phyloP scores from a whole-genome alignment of 306 rosid species.

The Begonia peltatifolia region DNA sequence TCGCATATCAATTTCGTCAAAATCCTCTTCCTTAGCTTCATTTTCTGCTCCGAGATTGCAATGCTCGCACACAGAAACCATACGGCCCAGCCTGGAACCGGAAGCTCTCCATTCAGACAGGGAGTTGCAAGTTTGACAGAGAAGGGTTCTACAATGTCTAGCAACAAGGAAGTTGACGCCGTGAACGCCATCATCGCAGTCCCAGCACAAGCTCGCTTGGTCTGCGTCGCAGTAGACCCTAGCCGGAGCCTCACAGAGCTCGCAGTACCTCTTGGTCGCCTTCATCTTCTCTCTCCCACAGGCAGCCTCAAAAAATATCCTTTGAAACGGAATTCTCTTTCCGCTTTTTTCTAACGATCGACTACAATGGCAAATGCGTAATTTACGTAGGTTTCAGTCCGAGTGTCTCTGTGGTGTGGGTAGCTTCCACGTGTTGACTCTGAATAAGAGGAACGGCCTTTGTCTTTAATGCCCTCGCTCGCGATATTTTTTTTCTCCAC shows the following conservation, averaged over 20 bases:
- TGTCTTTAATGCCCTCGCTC: neutral
- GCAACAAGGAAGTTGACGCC: conserved; percentile 55
- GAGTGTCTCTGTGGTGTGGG: neutral
- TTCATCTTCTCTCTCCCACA: conserved; percentile 3
- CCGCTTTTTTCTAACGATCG: too few species aligned
- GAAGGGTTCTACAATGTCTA: conserved; percentile 51
- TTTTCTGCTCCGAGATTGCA: conserved; percentile 14
- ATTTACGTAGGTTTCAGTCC: neutral
- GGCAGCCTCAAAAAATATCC: neutral
- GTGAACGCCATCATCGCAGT: conserved; percentile 65
- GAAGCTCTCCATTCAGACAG: conserved; percentile 52
- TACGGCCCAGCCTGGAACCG: conserved; percentile 54
- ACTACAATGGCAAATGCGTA: neutral
- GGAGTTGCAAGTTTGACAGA: conserved; percentile 64
- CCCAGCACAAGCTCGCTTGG: conserved; percentile 65
- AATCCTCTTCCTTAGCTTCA: neutral
- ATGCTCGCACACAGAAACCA: conserved; percentile 37
- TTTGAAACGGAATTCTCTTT: too few species aligned
- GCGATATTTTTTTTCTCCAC: neutral
- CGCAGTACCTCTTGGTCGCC: conserved; percentile 41
- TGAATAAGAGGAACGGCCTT: neutral
- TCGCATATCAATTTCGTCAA: neutral
- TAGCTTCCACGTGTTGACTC: neutral
- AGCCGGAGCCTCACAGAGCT: conserved; percentile 43
- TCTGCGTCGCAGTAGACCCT: conserved; percentile 56